Conservation (phyloP, 768 basidiomycete genomes). For the Sporobolomyces pararoseus region DNA sequence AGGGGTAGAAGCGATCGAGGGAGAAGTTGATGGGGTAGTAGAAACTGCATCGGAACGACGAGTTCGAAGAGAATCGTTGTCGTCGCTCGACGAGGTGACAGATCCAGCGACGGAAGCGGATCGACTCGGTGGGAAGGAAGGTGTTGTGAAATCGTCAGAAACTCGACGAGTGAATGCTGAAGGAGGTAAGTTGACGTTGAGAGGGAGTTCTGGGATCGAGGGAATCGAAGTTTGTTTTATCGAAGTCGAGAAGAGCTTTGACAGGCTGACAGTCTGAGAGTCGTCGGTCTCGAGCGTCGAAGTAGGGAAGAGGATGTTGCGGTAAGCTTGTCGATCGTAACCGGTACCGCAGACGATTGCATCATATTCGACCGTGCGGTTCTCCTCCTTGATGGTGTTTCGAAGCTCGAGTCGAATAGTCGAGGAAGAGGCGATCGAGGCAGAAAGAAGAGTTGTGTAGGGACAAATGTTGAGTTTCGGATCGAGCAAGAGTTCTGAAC, state of each 20-base stretch:
- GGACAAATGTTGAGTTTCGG: slow-evolving; percentile 51
- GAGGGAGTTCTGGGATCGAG: slow-evolving; percentile 10
- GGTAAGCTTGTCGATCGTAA: slow-evolving; percentile 57
- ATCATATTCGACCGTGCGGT: slow-evolving; percentile 53
- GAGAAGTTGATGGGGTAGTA: slow-evolving; percentile 37
- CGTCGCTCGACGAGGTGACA: background rate
- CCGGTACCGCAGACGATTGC: slow-evolving; percentile 58
- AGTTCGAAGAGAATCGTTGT: background rate
- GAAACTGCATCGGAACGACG: slow-evolving; percentile 7
- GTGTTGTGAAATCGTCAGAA: slow-evolving; percentile 18
- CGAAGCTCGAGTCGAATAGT: slow-evolving; percentile 49
- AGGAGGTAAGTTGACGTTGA: slow-evolving; percentile 11
- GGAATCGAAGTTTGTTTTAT: background rate
- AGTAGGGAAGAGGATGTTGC: slow-evolving; percentile 45
- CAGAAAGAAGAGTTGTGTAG: slow-evolving; percentile 43
- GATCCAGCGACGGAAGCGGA: slow-evolving; percentile 7
- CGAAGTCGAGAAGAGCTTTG: slow-evolving; percentile 1
- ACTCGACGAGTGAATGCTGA: slow-evolving; percentile 23
- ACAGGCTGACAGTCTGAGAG: slow-evolving; percentile 33
- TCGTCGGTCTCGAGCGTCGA: slow-evolving; percentile 53
- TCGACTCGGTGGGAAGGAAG: background rate
- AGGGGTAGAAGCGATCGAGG: slow-evolving; percentile 25
- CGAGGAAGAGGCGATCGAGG: background rate
- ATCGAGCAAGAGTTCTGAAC: slow-evolving; percentile 49
- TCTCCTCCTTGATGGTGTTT: slow-evolving; percentile 51